These are phyloP conservation scores for Xylariaceae sp. DNA, from an alignment of 2,329 filamentous ascomycete genomes.

Conservation along the genomic window DNA sequence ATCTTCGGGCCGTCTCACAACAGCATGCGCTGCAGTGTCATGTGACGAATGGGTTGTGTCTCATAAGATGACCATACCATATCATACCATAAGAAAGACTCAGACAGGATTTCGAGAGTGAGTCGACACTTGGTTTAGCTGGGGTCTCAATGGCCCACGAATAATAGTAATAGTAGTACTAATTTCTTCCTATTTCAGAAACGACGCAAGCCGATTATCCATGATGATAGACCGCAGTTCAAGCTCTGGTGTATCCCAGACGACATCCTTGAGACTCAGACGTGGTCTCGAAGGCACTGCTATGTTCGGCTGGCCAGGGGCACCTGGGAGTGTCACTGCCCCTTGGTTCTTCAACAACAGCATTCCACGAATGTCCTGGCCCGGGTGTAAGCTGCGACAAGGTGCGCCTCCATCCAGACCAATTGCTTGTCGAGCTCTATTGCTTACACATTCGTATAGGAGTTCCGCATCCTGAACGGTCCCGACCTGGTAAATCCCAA, in stretches of 20 bases:
- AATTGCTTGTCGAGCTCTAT: conserved; percentile 34
- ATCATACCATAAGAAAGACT: background rate
- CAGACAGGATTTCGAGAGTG: background rate
- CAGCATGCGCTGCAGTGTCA: conserved; percentile 53
- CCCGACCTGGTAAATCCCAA: conserved; percentile 63
- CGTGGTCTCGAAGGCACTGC: conserved; percentile 28
- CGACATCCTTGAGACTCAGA: conserved; percentile 32
- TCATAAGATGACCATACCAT: background rate
- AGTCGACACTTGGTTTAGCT: background rate
- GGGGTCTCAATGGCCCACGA: background rate
- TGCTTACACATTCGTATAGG: conserved; percentile 43
- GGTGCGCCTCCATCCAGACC: conserved; percentile 22
- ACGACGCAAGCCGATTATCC: conserved; percentile 24
- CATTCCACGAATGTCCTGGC: conserved; percentile 23
- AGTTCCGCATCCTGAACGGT: conserved; percentile 53
- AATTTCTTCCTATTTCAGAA: background rate
- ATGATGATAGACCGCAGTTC: conserved; percentile 24
- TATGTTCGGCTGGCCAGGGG: conserved; percentile 12
- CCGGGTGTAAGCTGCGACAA: conserved; percentile 16
- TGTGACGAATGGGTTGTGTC: conserved; percentile 39
- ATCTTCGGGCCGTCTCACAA: conserved; percentile 63
- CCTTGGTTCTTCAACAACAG: conserved; percentile 28
- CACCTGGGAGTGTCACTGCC: conserved; percentile 22
- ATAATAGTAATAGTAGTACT: background rate
- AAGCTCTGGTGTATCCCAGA: conserved; percentile 37